Base-by-base conservation (phyloP, 2,329 filamentous ascomycete species). In the Colletotrichum neosansevieriae region DNA sequence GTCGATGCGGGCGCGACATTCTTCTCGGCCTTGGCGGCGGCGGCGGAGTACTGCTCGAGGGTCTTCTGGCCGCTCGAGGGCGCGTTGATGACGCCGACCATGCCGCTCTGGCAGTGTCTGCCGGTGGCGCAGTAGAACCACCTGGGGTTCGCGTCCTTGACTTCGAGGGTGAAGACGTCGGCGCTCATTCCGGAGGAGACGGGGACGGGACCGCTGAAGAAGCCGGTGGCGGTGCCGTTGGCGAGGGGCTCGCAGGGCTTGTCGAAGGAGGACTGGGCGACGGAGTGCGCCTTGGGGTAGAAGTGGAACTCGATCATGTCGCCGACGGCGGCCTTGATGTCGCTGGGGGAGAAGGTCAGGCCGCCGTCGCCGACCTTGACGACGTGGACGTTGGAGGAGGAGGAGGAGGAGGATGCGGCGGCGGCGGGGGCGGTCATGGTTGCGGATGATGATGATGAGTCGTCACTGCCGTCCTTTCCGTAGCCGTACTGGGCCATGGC, bases 121-220 rank as follows among this genome's bases (percentile, higher is more conserved):
- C 73, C 82, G 67, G 89, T 85, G 15, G 85, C 85, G 75, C 88
- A 91, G 81, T 89, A 91, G 74, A 86, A 85, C 88, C 89, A 91
- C 67, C 90, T 84, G 2, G 89, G 88, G 51, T 83, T 86, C 2
- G 80, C 81, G 71, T 85, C 79, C 67, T 84, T 72, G 21, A 71
- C 34, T 11, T 72, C 6, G 60, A 71, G 24, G 15, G 58, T 62
- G 61, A 74, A 75, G 13, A 71, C 71, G 24, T 73, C 63, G 9
- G 63, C 40, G 38, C 64, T 60, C 29, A 71, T 69, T 32, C 72
- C 71, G 15, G 67, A 74, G 12, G 72, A 67, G 7, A 80, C 77
- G 3, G 34, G 42, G 3, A 71, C 79, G 77, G 54, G 85, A 80
- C 70, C 84, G 81, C 79, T 84, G 84, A 75, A 77, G 77, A 86